Percentiles rank a stretch among this genome's conserved stretches.
Conservation (phyloP, 2,329 filamentous ascomycete species). For the Aspergillus floridensis region DNA sequence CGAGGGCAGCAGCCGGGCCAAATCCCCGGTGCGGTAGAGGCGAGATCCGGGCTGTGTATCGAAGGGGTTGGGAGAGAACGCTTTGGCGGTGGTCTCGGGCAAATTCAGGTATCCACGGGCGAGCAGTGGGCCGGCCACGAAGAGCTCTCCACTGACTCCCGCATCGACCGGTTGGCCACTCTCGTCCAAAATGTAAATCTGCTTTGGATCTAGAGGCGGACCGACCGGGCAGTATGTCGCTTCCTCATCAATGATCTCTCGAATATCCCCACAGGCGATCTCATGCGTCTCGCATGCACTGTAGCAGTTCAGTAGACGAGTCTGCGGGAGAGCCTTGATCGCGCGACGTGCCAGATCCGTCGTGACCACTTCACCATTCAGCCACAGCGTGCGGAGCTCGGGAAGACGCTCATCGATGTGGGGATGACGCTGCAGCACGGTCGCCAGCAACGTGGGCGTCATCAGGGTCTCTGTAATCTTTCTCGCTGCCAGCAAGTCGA, state of each 20-base stretch:
- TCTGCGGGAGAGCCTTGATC: conserved; percentile 64
- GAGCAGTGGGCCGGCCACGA: conserved; percentile 69
- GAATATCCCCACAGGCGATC: conserved; percentile 73
- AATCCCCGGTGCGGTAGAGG: conserved; percentile 74
- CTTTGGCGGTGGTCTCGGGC: conserved; percentile 72
- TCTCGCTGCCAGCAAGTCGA: conserved; percentile 65
- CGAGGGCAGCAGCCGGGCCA: conserved; percentile 64
- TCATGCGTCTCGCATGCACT: conserved; percentile 81
- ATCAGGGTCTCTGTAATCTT: conserved; percentile 76
- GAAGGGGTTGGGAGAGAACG: conserved; percentile 67
- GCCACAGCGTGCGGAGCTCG: conserved; percentile 68
- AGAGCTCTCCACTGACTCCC: conserved; percentile 69
- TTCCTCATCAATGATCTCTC: conserved; percentile 63
- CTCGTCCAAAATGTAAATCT: conserved; percentile 72
- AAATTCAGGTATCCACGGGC: conserved; percentile 76
- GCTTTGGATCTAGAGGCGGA: conserved; percentile 63
- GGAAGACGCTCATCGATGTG: conserved; percentile 63
- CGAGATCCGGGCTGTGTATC: conserved; percentile 57
- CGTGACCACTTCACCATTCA: conserved; percentile 80
- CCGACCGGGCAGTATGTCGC: conserved; percentile 71
- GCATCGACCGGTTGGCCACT: conserved; percentile 61
- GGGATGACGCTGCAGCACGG: conserved; percentile 68
- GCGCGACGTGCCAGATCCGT: conserved; percentile 71
- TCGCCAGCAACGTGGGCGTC: conserved; percentile 75
- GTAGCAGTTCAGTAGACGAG: conserved; percentile 74